Conservation (phyloP, 495 filamentous ascomycete genomes). For the Tetracladium marchalianum region DNA sequence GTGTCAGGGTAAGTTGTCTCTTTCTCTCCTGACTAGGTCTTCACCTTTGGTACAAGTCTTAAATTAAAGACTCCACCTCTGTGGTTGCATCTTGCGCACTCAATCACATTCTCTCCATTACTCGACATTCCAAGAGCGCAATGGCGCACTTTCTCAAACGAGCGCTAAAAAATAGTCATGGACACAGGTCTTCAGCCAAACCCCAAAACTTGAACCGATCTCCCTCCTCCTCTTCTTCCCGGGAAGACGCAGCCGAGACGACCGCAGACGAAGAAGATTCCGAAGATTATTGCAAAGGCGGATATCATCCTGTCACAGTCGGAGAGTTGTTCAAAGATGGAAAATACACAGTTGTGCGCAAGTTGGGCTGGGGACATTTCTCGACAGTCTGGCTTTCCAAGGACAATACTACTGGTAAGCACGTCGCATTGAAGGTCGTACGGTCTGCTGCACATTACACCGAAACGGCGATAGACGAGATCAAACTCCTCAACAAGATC, state of each 20-base stretch:
- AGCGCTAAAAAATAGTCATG: conserved; percentile 18
- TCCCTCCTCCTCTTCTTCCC: conserved; percentile 56
- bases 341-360: conserved; percentile 91
- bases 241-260: conserved; percentile 75
- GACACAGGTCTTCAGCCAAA: conserved; percentile 24
- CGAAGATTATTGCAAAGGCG: conserved; percentile 98
- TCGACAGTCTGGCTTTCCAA: conserved; percentile 95
- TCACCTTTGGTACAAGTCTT: neutral
- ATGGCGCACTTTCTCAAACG: conserved; percentile 19
- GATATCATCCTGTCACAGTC: conserved; percentile 88
- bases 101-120: neutral
- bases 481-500: conserved; percentile 94
- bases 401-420: conserved; percentile 84
- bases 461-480: conserved; percentile 97
- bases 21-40: neutral
- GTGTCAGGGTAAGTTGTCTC: conserved; percentile 18
- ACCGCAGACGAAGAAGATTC: conserved; percentile 98
- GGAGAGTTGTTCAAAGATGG: conserved; percentile 97
- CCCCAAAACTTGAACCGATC: conserved; percentile 50
- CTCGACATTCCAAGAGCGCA: conserved; percentile 1
- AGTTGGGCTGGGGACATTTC: conserved; percentile 98
- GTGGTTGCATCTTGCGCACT: conserved; percentile 6
- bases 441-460: conserved; percentile 97
- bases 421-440: conserved; percentile 96
- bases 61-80: conserved; percentile 2